Percentiles rank a stretch among this genome's conserved stretches.
phyloP scores from a whole-genome alignment of 768 basidiomycete genomes.

The Erythrobasidium yunnanense region DNA sequence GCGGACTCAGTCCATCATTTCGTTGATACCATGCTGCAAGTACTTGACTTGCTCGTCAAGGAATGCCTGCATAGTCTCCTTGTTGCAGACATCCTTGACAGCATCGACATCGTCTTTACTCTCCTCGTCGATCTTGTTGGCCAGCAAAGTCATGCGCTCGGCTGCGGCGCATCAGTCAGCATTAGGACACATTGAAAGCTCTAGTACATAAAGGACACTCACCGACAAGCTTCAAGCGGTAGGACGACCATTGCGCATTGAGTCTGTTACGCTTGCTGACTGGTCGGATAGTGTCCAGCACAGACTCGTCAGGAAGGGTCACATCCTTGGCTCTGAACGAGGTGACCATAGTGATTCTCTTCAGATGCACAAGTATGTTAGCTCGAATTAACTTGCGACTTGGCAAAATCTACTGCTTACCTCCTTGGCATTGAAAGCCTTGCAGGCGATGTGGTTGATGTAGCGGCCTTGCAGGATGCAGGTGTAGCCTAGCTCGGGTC shows the following conservation, averaged over 20 bases:
- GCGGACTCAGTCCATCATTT: no score
- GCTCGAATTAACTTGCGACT: neutral
- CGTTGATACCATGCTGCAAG: neutral
- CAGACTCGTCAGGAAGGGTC: constrained; percentile 2
- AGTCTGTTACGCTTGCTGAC: constrained; percentile 1
- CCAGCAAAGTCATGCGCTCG: neutral
- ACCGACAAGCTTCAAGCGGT: constrained; percentile 1
- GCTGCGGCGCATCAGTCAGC: neutral
- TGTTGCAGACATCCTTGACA: neutral
- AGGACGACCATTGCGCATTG: constrained; percentile 16
- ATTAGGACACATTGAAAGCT: neutral
- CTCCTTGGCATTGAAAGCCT: constrained; percentile 3
- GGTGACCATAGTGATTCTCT: constrained; percentile 10
- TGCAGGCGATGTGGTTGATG: neutral
- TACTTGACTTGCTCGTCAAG: constrained; percentile 3
- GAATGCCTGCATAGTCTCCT: neutral
- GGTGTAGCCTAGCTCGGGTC: neutral
- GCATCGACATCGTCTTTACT: neutral
- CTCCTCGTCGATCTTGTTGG: neutral
- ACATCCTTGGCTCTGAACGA: neutral
- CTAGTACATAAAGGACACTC: no score
- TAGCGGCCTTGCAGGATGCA: neutral
- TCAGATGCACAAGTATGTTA: neutral
- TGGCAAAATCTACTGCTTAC: neutral
- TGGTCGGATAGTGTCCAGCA: neutral